Evolutionary conservation across 805 yeast genomes (phyloP), one percentile per base, ranked within the genome.

Genomic region (Yarrowia sp.): DNA sequence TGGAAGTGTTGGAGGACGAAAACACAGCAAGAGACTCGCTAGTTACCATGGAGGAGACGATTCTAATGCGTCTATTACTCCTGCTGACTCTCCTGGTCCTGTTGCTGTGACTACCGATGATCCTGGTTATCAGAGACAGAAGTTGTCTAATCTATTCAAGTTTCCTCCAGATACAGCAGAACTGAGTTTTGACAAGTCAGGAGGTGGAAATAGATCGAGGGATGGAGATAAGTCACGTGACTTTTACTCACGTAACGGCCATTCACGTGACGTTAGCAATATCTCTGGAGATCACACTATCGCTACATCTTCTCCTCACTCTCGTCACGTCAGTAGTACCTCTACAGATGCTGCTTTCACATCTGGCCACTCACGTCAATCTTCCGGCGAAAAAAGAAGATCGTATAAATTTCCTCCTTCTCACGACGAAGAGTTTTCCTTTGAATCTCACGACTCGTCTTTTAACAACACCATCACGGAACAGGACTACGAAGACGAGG

Each of bases 321-420:
- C 30, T 4, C 30, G 12, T n/a, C 8, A 44, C 4, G 9, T n/a
- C 49, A 44, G 21, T 12, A 12, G 16, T 2, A 10, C 9, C 14
- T 7, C 32, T 16, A 6, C 17, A 1, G 9, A 16, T 9, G 17
- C 51, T 9, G 22, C 48, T n/a, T n/a, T 22, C 2, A 16, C 44
- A 4, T 4, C 44, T 14, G 16, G 4, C 2, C 52, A 46, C 35
- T 11, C 35, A 16, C 38, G 26, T 9, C n/a, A 40, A 2, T 14
- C 51, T 16, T 46, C 51, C n/a, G 35, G 51, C 28, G 38, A 30
- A 16, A 51, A 51, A 21, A 30, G 58, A 16, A 30, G 41, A 1
- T 51, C 58, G 14, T 51, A 51, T 30, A 51, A 51, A 16, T 51
- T 51, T 22, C 58, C 41, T 3, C 40, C 58, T n/a, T 19, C 58